Conservation (phyloP, 2,329 filamentous ascomycete species). For the Claviceps spartinae region DNA sequence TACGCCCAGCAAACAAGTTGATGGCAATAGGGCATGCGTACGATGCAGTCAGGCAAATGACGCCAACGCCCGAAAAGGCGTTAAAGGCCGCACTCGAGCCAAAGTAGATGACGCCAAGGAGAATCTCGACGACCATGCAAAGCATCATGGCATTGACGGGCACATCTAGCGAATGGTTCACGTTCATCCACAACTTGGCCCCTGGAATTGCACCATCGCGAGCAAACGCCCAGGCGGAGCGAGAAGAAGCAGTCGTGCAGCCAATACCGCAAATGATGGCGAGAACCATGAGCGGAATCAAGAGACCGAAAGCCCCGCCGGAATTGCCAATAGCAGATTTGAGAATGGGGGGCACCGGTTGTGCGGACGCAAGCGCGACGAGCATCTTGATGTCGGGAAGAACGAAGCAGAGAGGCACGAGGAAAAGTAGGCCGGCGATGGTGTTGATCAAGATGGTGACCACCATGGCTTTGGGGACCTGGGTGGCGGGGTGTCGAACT, state of each 20-base stretch:
- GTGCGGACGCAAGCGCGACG: constrained; percentile 37
- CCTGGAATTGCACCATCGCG: constrained; percentile 58
- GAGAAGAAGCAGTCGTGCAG: constrained; percentile 55
- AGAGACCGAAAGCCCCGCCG: constrained; percentile 47
- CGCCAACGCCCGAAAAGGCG: constrained; percentile 56
- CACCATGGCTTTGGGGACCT: constrained; percentile 63
- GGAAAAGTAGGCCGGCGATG: constrained; percentile 50
- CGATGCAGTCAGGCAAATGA: constrained; percentile 54
- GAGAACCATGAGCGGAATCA: constrained; percentile 52
- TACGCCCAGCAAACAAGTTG: constrained; percentile 46
- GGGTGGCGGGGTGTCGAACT: constrained; percentile 48
- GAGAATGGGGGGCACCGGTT: constrained; percentile 53
- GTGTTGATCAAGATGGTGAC: constrained; percentile 53
- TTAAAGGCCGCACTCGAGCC: constrained; percentile 58
- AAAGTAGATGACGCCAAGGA: constrained; percentile 55
- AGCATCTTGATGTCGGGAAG: constrained; percentile 48
- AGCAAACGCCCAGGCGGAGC: constrained; percentile 56
- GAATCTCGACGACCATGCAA: constrained; percentile 49
- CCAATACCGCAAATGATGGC: constrained; percentile 54
- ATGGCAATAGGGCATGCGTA: constrained; percentile 56
- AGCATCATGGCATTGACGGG: constrained; percentile 63
- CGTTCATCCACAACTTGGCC: constrained; percentile 43
- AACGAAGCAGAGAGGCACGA: constrained; percentile 57
- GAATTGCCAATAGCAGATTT: constrained; percentile 46
- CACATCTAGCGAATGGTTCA: constrained; percentile 49